A percentile compares a stretch with the other conserved stretches of the same genome.
Conservation (phyloP, 2,329 filamentous ascomycete species). For the Passalora sequoiae region DNA sequence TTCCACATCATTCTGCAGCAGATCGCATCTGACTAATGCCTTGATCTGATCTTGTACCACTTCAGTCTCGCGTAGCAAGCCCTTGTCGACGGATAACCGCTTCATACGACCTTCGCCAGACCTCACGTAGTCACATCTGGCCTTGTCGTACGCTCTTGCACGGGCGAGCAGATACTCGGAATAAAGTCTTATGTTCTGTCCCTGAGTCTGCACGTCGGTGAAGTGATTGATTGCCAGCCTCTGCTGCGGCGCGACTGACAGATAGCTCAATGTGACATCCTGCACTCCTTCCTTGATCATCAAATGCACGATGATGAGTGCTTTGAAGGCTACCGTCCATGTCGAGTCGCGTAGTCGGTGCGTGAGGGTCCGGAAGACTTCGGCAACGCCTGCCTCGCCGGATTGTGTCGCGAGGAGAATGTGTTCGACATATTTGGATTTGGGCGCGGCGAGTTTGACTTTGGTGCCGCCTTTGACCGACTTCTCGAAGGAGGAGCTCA, state of each 20-base stretch:
- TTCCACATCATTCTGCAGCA: conserved; percentile 80
- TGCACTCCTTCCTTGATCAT: conserved; percentile 95
- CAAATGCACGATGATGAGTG: conserved; percentile 87
- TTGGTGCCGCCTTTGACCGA: conserved; percentile 98
- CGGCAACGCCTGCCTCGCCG: conserved; percentile 87
- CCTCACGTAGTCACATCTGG: conserved; percentile 84
- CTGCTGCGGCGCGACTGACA: conserved; percentile 70
- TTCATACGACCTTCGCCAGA: conserved; percentile 77
- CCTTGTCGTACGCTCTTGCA: conserved; percentile 74
- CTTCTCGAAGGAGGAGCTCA: conserved; percentile 94
- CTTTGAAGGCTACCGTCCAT: conserved; percentile 99
- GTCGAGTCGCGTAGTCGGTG: conserved; percentile 87
- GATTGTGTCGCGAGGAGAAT: conserved; percentile 93
- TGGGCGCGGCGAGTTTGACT: conserved; percentile 87
- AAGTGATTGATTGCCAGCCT: conserved; percentile 84
- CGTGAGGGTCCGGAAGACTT: conserved; percentile 90
- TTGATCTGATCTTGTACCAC: conserved; percentile 81
- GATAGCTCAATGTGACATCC: conserved; percentile 79
- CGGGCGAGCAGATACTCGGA: conserved; percentile 79
- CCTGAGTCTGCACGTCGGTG: conserved; percentile 91
- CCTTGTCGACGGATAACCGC: conserved; percentile 83
- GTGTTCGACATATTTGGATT: conserved; percentile 98
- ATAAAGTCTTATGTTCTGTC: conserved; percentile 89
- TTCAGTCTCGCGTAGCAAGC: conserved; percentile 85
- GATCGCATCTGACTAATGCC: conserved; percentile 81